phyloP scores from a whole-genome alignment of 1,284 basidiomycete genomes.

The Agroathelia rolfsii region DNA sequence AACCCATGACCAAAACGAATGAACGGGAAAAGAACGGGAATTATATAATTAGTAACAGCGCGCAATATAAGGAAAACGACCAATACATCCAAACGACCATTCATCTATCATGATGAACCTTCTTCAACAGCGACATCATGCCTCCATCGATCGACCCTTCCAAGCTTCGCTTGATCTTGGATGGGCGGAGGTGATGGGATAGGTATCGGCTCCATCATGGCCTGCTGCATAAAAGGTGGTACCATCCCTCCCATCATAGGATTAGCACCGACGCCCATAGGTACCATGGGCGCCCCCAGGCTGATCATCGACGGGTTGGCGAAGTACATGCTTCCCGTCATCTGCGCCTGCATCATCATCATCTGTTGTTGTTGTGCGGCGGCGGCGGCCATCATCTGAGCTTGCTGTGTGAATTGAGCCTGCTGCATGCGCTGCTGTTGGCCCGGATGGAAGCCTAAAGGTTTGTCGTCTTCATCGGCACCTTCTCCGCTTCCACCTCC shows the following conservation, averaged over 20 bases:
- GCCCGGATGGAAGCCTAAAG: conserved; percentile 65
- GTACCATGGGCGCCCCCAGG: conserved; percentile 40
- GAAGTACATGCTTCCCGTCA: conserved; percentile 68
- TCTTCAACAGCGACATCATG: conserved; percentile 64
- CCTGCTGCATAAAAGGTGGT: conserved; percentile 30
- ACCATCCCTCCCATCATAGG: conserved; percentile 49
- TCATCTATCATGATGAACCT: too few species aligned
- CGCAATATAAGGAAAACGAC: neutral
- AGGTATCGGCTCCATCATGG: conserved; percentile 25
- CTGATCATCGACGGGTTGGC: conserved; percentile 54
- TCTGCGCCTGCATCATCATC: conserved; percentile 68
- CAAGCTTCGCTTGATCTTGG: conserved; percentile 55
- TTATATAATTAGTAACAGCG: neutral
- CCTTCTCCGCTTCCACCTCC: conserved; percentile 19
- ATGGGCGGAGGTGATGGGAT: conserved; percentile 49
- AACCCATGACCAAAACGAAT: conserved; percentile 8
- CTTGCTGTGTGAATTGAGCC: too few species aligned
- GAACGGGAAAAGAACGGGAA: conserved; percentile 2
- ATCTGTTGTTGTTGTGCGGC: conserved; percentile 50
- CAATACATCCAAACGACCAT: conserved; percentile 7
- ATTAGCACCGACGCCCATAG: conserved; percentile 27
- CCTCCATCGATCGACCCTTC: conserved; percentile 69
- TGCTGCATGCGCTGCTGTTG: conserved; percentile 67
- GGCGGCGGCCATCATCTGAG: conserved; percentile 51
- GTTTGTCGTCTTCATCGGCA: conserved; percentile 31